Evolutionary conservation across 2,329 filamentous ascomycete species (phyloP).

Genomic region (Neobulgaria alba): DNA sequence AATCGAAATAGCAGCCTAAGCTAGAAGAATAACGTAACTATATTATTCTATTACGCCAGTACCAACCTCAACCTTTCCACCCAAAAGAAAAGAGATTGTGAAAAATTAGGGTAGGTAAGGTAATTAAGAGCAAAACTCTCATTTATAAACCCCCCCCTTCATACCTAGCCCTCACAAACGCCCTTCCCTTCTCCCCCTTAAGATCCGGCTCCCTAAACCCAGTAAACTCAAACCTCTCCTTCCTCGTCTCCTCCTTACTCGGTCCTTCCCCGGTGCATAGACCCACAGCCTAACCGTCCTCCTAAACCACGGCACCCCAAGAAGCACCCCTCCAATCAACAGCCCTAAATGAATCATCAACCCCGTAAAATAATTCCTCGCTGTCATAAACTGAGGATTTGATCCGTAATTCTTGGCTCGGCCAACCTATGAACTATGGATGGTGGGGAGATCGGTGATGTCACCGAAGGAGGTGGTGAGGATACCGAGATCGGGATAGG

Average conservation of each 20-base stretch:
- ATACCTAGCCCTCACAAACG: slow-evolving; percentile 44
- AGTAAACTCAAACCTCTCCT: slow-evolving; percentile 54
- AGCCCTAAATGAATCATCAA: slow-evolving; percentile 42
- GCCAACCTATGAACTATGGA: slow-evolving; percentile 54
- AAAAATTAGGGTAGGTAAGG: background rate
- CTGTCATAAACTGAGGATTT: slow-evolving; percentile 51
- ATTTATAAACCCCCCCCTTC: too few species aligned
- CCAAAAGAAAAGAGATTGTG: background rate
- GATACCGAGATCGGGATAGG: slow-evolving; percentile 44
- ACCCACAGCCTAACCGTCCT: slow-evolving; percentile 36
- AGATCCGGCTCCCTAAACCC: slow-evolving; percentile 55
- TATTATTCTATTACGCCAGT: too few species aligned
- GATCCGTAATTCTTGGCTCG: slow-evolving; percentile 45
- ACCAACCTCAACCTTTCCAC: slow-evolving; percentile 6
- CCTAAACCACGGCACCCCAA: slow-evolving; percentile 31
- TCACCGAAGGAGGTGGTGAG: slow-evolving; percentile 44
- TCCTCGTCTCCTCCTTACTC: slow-evolving; percentile 41
- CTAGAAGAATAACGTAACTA: slow-evolving; percentile 50
- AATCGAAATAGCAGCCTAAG: slow-evolving; percentile 56
- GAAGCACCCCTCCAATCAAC: slow-evolving; percentile 34
- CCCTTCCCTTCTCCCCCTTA: slow-evolving; percentile 32
- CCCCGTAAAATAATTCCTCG: slow-evolving; percentile 41
- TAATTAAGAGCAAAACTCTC: slow-evolving; percentile 59
- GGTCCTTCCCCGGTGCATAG: slow-evolving; percentile 48
- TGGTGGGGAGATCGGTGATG: slow-evolving; percentile 42